Evolutionary conservation across 495 filamentous ascomycete species (phyloP).

Genomic region (Lentithecium fluviatile): DNA sequence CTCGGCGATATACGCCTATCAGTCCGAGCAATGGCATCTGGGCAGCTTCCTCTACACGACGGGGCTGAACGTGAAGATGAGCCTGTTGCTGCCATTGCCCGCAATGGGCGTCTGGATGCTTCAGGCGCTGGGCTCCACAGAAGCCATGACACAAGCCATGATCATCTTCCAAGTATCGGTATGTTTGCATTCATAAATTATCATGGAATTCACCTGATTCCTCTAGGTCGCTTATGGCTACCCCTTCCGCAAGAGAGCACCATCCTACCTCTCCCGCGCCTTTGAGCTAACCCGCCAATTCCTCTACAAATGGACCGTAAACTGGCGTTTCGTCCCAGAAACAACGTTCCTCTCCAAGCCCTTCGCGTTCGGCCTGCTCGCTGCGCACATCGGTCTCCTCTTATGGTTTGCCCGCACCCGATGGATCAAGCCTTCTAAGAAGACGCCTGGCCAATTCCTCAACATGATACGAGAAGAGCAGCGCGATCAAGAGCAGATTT

Average conservation of each 20-base stretch:
- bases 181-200: constrained; percentile 16
- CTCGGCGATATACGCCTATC: constrained; percentile 72
- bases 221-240: constrained; percentile 61
- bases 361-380: constrained; percentile 69
- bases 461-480: constrained; percentile 53
- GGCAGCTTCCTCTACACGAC: constrained; percentile 71
- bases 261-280: constrained; percentile 72
- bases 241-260: constrained; percentile 71
- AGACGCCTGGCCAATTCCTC: constrained; percentile 50
- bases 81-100: constrained; percentile 74
- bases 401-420: constrained; percentile 55
- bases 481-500: constrained; percentile 54
- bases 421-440: constrained; percentile 57
- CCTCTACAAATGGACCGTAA: constrained; percentile 97
- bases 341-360: constrained; percentile 71
- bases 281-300: constrained; percentile 90
- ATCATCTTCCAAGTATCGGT: constrained; percentile 76
- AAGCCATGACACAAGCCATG: constrained; percentile 62
- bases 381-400: constrained; percentile 65
- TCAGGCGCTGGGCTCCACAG: constrained; percentile 62
- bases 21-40: constrained; percentile 66
- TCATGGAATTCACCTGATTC: constrained; percentile 1
- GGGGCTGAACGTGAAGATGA: constrained; percentile 93
- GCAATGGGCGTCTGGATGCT: constrained; percentile 72
- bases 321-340: constrained; percentile 91